Percentiles rank a stretch among this genome's conserved stretches.
Conservation (phyloP, 1,284 basidiomycete species). For the Rhodotorula mucilaginosa region DNA sequence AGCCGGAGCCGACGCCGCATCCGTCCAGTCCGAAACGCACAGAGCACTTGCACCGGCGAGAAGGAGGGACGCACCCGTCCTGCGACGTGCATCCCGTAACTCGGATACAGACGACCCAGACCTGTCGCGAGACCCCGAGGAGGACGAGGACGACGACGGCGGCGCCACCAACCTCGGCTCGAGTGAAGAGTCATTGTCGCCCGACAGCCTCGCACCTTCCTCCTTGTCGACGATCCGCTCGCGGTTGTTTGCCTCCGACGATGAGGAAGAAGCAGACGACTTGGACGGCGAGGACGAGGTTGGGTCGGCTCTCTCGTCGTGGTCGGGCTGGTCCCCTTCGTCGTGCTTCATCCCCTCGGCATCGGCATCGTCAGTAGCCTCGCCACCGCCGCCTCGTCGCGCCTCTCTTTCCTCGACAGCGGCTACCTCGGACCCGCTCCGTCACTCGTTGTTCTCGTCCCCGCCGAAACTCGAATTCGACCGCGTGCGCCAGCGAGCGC, state of each 20-base stretch:
- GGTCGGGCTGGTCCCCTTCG: neutral
- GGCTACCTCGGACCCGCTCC: conserved; percentile 32
- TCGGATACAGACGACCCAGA: neutral
- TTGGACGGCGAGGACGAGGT: neutral
- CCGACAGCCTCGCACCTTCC: conserved; percentile 2
- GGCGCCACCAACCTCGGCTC: neutral
- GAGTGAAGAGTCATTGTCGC: neutral
- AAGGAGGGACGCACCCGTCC: neutral
- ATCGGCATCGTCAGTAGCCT: neutral
- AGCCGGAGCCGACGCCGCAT: too few relatives aligned
- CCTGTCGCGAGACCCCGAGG: neutral
- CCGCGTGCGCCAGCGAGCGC: neutral
- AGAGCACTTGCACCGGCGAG: neutral
- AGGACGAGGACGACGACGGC: neutral
- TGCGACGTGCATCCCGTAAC: neutral
- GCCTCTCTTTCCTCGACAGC: conserved; percentile 17
- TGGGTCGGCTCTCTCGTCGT: neutral
- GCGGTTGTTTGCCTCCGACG: conserved; percentile 29
- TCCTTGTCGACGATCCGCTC: neutral
- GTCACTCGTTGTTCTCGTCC: conserved; percentile 10
- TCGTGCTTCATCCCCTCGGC: neutral
- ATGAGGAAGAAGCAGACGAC: conserved; percentile 19
- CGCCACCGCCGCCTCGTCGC: neutral
- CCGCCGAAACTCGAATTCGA: conserved; percentile 10
- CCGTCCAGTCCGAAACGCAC: too few relatives aligned